phyloP scores from a whole-genome alignment of 192 early-diverging fungal genomes.

The Pilobolus umbonatus region DNA sequence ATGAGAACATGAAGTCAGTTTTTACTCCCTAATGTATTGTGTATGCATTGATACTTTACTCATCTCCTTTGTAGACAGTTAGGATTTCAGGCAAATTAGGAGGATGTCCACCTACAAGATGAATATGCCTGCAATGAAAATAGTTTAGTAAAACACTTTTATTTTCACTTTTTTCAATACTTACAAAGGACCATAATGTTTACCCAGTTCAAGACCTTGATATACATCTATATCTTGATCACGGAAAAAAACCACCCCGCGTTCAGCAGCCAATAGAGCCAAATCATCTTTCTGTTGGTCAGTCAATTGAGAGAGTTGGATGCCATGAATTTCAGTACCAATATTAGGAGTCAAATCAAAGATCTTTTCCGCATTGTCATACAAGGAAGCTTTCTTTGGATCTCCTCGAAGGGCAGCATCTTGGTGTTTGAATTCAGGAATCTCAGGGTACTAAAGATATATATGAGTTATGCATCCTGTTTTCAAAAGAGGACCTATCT shows the following conservation, averaged over 20 bases:
- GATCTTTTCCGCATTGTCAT: constrained; percentile 46
- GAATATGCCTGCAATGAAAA: no score
- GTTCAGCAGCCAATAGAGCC: constrained; percentile 55
- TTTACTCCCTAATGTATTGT: no score
- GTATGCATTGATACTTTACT: no score
- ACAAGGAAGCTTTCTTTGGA: constrained; percentile 50
- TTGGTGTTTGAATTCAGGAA: constrained; percentile 17
- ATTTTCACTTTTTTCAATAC: no score
- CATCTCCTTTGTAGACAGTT: constrained; percentile 5
- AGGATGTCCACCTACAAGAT: constrained; percentile 23
- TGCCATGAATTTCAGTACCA: constrained; percentile 62
- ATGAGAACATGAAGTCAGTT: no score
- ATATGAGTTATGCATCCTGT: no score
- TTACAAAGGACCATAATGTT: constrained; percentile 38
- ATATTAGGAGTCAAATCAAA: constrained; percentile 55
- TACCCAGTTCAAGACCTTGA: constrained; percentile 50
- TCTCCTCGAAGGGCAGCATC: constrained; percentile 43
- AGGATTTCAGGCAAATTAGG: constrained; percentile 19
- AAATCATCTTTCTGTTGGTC: constrained; percentile 60
- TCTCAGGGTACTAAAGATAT: constrained; percentile 25
- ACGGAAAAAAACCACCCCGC: constrained; percentile 66
- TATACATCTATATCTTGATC: constrained; percentile 58
- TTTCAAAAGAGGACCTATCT: no score
- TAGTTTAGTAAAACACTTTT: no score
- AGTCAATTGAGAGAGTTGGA: constrained; percentile 52